Evolutionary conservation across 1,284 basidiomycete genomes (phyloP), one percentile per base, ranked within the genome.

Genomic region (Malassezia psittaci): DNA sequence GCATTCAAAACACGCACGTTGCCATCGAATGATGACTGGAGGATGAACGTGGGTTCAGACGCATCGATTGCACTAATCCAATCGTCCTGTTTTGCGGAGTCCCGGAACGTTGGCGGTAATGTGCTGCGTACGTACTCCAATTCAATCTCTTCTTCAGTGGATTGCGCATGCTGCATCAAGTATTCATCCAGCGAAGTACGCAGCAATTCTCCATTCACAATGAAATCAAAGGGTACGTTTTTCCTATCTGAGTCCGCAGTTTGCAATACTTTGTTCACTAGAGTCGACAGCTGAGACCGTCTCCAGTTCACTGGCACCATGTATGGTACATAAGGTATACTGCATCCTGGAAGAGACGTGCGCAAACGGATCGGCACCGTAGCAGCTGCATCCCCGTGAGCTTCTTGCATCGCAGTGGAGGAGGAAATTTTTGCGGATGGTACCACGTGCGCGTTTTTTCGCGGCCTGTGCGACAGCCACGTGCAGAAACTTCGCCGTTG

Each of bases 201-300:
- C 5, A 96, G 77, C 12, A 96, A 81, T 69, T 88, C 83, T 32
- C 89, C 88, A 54, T 83, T 80, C 47, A 94, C 79, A 45, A 98
- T 78, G 76, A 96, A 98, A 76, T 98, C 93, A 69, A 96, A 96
- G 0, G 91, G 93, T 1, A 96, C 79, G 0, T 88, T 83, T 48
- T 54, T 39, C 29, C 49, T 16, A 18, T 48, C 37, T 13, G 37
- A 38, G 29, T 47, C 37, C 0, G 80, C 68, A 11, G 89, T 81
- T 0, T 82, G 81, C 15, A 98, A 80, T 1, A 93, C 87, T 72
- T 94, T 93, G 79, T 98, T 98, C 64, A 99, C 85, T 45, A 96
- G 84, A 62, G 96, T 90, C 0, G 91, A 96, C n/a, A 98, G 85
- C 72, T 96, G 93, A 74, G 87, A 94, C 15, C 91, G 84, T 54